A percentile compares a stretch with the other conserved stretches of the same genome.
phyloP scores from a whole-genome alignment of 495 filamentous ascomycete species.

The Hypomontagnella submonticulosa region DNA sequence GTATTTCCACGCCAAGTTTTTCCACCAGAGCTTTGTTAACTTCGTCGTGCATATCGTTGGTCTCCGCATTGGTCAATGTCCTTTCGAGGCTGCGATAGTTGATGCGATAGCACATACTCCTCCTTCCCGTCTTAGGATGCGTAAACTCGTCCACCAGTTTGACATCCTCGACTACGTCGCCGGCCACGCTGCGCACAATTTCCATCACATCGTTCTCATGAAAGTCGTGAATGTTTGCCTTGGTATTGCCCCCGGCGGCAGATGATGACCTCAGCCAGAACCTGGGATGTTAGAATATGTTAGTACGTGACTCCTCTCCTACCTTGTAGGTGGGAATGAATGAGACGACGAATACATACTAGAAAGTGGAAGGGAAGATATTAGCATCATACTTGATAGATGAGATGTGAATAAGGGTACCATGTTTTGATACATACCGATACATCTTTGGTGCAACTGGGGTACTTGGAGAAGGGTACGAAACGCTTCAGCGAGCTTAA shows the following conservation, averaged over 20 bases:
- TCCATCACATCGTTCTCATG: slow-evolving; percentile 99
- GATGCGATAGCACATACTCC: slow-evolving; percentile 90
- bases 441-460: slow-evolving; percentile 87
- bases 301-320: too few species aligned
- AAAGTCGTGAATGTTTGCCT: slow-evolving; percentile 61
- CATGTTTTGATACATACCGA: slow-evolving; percentile 49
- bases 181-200: slow-evolving; percentile 80
- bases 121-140: slow-evolving; percentile 85
- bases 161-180: slow-evolving; percentile 89
- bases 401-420: too few species aligned
- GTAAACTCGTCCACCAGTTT: slow-evolving; percentile 81
- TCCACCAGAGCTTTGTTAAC: slow-evolving; percentile 70
- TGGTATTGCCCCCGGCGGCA: slow-evolving; percentile 64
- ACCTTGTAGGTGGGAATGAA: too few species aligned
- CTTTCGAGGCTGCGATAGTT: slow-evolving; percentile 90
- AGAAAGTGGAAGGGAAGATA: too few species aligned
- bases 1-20: slow-evolving; percentile 81
- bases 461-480: slow-evolving; percentile 88
- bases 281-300: too few species aligned
- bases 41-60: slow-evolving; percentile 76
- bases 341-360: too few species aligned
- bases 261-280: slow-evolving; percentile 82
- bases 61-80: slow-evolving; percentile 84
- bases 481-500: slow-evolving; percentile 70
- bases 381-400: too few species aligned